Conservation (phyloP, 108 stramenopile genomes). For the Bacterosira constricta region DNA sequence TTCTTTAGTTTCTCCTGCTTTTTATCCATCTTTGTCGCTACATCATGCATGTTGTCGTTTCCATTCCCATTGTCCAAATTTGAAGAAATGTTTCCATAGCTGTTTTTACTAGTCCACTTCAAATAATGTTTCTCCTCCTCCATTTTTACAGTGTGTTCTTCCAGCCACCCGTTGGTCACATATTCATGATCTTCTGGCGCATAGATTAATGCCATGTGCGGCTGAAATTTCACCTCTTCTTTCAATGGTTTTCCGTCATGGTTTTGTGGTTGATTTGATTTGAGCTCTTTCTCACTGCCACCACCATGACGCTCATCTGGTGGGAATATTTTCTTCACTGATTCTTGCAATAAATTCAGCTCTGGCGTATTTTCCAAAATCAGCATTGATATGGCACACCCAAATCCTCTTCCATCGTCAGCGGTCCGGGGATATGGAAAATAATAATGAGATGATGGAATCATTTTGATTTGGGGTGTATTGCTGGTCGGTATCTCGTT, state of each 20-base stretch:
- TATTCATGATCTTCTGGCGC: conserved; percentile 39
- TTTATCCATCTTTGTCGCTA: background rate
- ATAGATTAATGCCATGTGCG: conserved; percentile 54
- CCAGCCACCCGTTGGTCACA: conserved; percentile 17
- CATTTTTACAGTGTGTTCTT: conserved; percentile 19
- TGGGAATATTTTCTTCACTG: conserved; percentile 31
- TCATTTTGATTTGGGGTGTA: conserved; percentile 6
- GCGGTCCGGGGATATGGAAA: conserved; percentile 52
- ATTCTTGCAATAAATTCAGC: conserved; percentile 27
- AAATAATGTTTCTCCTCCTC: conserved; percentile 11
- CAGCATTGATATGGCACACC: conserved; percentile 43
- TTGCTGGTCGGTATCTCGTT: background rate
- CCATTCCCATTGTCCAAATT: background rate
- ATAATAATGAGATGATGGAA: conserved; percentile 36
- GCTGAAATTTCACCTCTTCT: conserved; percentile 21
- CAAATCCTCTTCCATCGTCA: conserved; percentile 52
- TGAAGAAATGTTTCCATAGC: too few species aligned
- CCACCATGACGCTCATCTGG: conserved; percentile 49
- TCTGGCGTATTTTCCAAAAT: conserved; percentile 23
- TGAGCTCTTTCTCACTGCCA: background rate
- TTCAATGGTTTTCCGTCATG: background rate
- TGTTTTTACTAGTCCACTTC: background rate
- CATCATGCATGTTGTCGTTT: background rate
- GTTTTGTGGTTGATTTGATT: background rate
- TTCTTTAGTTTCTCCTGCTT: background rate